phyloP scores from a whole-genome alignment of 2,329 filamentous ascomycete species.

The Geosmithia morbida region DNA sequence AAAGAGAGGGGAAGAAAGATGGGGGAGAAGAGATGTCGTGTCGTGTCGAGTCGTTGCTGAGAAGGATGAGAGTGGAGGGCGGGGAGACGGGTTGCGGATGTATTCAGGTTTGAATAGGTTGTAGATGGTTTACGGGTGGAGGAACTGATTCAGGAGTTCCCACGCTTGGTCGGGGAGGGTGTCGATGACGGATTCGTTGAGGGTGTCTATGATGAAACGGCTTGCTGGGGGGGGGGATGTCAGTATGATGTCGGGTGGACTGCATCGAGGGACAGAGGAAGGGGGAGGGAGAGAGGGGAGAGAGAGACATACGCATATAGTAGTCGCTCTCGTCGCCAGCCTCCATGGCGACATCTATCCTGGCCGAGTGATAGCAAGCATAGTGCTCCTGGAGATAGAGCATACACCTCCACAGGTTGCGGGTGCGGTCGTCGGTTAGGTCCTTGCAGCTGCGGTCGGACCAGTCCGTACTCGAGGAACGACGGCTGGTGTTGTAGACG shows the following conservation, averaged over 20 bases:
- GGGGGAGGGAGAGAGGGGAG: background rate
- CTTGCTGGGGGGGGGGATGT: constrained; percentile 12
- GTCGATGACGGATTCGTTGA: constrained; percentile 21
- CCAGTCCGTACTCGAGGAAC: constrained; percentile 4
- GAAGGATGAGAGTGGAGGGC: too few species aligned
- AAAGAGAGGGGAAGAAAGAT: too few species aligned
- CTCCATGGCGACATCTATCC: constrained; percentile 30
- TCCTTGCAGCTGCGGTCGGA: constrained; percentile 15
- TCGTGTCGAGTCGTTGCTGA: too few species aligned
- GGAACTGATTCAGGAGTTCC: constrained; percentile 16
- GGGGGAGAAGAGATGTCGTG: too few species aligned
- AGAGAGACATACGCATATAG: constrained; percentile 26
- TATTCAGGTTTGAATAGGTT: too few species aligned
- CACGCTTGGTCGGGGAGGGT: constrained; percentile 18
- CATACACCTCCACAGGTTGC: constrained; percentile 32
- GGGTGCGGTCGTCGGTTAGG: constrained; percentile 22
- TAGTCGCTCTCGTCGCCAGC: constrained; percentile 21
- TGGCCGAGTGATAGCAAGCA: constrained; percentile 32
- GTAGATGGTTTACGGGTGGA: constrained; percentile 5
- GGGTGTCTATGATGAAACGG: constrained; percentile 24
- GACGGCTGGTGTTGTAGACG: background rate
- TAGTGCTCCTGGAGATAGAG: constrained; percentile 29
- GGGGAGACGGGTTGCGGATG: too few species aligned
- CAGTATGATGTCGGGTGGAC: constrained; percentile 1
- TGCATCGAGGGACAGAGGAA: background rate